These are phyloP conservation scores for Phaeodactylum tricornutum DNA, from an alignment of 108 stramenopile species.

Conservation along the genomic window DNA sequence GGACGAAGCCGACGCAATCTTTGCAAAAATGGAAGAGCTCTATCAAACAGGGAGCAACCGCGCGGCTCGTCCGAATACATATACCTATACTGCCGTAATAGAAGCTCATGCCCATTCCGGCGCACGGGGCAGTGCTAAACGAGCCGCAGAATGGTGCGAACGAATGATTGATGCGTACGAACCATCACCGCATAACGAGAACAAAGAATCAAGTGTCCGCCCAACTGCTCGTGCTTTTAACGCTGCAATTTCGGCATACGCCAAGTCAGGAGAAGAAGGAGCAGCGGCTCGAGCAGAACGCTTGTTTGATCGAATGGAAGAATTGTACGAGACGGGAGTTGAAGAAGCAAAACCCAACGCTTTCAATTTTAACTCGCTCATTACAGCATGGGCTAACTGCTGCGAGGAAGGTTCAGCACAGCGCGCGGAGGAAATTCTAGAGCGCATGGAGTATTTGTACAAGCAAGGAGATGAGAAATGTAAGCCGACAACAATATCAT, in stretches of 20 bases:
- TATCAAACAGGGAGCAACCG: slow-evolving; percentile 20
- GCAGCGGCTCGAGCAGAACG: slow-evolving; percentile 39
- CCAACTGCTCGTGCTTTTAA: slow-evolving; percentile 28
- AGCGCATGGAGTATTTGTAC: slow-evolving; percentile 50
- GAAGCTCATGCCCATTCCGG: slow-evolving; percentile 67
- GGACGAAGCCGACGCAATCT: slow-evolving; percentile 36
- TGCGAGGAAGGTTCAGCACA: slow-evolving; percentile 36
- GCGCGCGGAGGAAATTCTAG: slow-evolving; percentile 49
- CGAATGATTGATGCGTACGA: slow-evolving; percentile 20
- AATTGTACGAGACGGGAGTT: slow-evolving; percentile 1
- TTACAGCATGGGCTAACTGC: slow-evolving; percentile 53
- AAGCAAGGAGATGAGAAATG: slow-evolving; percentile 35
- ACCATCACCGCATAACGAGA: no score
- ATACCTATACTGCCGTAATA: slow-evolving; percentile 70
- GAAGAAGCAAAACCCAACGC: slow-evolving; percentile 1
- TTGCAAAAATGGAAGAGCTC: slow-evolving; percentile 32
- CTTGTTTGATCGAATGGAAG: slow-evolving; percentile 26
- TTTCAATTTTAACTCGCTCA: slow-evolving; percentile 20
- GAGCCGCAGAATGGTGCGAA: slow-evolving; percentile 23
- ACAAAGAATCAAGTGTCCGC: slow-evolving; percentile 16
- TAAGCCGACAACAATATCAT: slow-evolving; percentile 49
- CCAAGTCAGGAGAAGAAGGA: slow-evolving; percentile 50
- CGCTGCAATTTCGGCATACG: slow-evolving; percentile 27
- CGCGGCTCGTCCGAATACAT: slow-evolving; percentile 39
- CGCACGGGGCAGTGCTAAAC: slow-evolving; percentile 29